Base-by-base conservation (phyloP, 1,139 yeast species). In the Debaryomyces sp. region DNA sequence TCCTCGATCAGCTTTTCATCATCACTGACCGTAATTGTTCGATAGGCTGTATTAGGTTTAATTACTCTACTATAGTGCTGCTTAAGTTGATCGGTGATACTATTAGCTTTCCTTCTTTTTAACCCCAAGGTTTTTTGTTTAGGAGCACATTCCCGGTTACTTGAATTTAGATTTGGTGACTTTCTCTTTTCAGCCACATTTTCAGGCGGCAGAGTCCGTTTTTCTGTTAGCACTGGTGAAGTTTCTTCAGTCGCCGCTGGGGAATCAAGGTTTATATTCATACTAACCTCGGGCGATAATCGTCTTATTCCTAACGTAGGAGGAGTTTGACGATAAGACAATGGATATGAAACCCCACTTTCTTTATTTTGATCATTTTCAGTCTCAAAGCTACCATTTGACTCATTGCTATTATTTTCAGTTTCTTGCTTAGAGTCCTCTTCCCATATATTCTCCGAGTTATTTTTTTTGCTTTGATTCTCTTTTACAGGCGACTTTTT, bases 21-120 rank as follows among this genome's bases (percentile, higher is more conserved):
- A 24, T 50, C 53, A 10, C 38, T 34, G 8, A 48, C 44, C 10
- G 44, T 43, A 3, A 44, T 44, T 5, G 41, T 34, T 40, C 46
- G 47, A 22, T 33, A 33, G 23, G 37, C 26, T 10, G 47, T 34
- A 6, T 21, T 22, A 15, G 35, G 29, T 17, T 38, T 39, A 17
- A 32, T 41, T 9, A 41, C 27, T 34, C 42, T 36, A 21, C 44
- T 37, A 40, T 41, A 21, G 42, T 51, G 53, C 29, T 45, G 54
- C 7, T 56, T 55, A 23, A 58, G 50, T 41, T 57, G 60, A 40
- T 55, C 60, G 10, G 56, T 45, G 3, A 57, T 57, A 44, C 40
- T 44, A 6, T 45, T 39, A 2, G 44, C 33, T 41, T 52, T 48
- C 29, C 51, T 51, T 39, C 55, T 45, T 44, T 58, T 59, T n/a